Conservation (phyloP, 1,139 yeast genomes). For the Taphrina deformans region DNA sequence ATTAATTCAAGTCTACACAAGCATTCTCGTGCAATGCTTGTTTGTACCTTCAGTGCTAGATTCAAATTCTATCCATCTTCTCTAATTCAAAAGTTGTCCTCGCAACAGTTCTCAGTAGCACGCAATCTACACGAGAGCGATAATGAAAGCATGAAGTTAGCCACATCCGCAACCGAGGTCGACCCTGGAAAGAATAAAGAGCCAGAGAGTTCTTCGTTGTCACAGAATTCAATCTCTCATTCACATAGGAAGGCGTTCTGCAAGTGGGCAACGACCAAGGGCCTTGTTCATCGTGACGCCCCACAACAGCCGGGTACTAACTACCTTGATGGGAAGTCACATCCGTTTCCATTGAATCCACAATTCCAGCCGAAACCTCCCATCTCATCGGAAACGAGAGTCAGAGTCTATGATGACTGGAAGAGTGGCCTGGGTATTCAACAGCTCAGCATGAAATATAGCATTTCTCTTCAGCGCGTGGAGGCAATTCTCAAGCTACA, state of each 20-base stretch:
- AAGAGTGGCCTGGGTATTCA: conserved; percentile 6
- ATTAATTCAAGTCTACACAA: too few relatives aligned
- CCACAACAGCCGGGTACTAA: conserved; percentile 21
- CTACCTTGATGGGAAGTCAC: conserved; percentile 21
- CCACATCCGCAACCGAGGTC: not conserved
- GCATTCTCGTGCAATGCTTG: too few relatives aligned
- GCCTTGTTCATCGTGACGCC: not conserved
- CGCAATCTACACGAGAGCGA: too few relatives aligned
- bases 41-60: too few relatives aligned
- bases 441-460: conserved; percentile 21
- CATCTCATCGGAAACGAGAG: not conserved
- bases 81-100: too few relatives aligned
- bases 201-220: not conserved
- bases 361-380: conserved; percentile 22
- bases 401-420: conserved; percentile 14
- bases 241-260: conserved; percentile 20
- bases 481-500: conserved; percentile 28
- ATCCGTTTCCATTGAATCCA: conserved; percentile 30
- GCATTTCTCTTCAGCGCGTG: conserved; percentile 19
- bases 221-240: conserved; percentile 10
- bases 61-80: too few relatives aligned
- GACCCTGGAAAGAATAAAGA: not conserved
- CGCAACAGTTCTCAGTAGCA: not conserved
- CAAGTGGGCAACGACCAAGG: conserved; percentile 13
- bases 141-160: too few relatives aligned